Conservation (phyloP, 257 asterid species). For the Asclepias syriaca region DNA sequence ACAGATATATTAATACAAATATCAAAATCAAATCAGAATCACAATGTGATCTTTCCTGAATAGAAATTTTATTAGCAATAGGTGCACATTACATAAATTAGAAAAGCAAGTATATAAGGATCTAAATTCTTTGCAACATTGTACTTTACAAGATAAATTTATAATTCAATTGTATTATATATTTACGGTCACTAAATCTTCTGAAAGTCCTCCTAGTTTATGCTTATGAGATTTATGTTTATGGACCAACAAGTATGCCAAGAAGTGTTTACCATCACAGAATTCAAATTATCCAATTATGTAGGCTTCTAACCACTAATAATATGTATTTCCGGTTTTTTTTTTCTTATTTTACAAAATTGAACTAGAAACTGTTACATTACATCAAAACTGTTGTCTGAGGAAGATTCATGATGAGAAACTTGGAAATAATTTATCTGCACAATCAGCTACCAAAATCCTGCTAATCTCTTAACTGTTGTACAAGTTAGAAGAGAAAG, state of each 20-base stretch:
- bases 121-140: neutral
- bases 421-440: neutral
- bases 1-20: neutral
- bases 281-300: neutral
- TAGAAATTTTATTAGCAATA: neutral
- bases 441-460: neutral
- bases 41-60: neutral
- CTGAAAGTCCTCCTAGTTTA: neutral
- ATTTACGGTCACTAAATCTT: neutral
- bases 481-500: neutral
- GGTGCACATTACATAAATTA: neutral
- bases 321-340: neutral
- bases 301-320: neutral
- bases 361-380: neutral
- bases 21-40: neutral
- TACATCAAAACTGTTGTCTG: neutral
- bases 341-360: neutral
- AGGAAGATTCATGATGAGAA: neutral
- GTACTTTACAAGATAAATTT: neutral
- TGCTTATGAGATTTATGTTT: neutral
- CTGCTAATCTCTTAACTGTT: neutral
- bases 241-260: neutral
- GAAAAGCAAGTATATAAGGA: neutral
- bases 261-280: neutral
- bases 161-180: neutral